Evolutionary conservation across 768 basidiomycete species (phyloP), one percentile per base, ranked within the genome.

Genomic region (Termitomyces sp.): DNA sequence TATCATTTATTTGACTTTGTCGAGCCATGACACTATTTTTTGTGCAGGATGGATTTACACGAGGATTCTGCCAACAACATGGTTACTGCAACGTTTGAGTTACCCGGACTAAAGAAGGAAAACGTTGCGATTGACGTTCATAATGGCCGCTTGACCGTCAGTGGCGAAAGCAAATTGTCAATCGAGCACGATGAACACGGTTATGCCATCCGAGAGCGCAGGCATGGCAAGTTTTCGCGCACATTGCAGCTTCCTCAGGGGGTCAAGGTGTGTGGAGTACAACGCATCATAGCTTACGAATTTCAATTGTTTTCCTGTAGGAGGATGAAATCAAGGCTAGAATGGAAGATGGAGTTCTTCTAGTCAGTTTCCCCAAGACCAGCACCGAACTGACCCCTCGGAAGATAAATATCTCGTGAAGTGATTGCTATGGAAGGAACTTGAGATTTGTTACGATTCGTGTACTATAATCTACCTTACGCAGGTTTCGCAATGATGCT

Each of bases 71-170:
- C 76, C 1, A 66, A 67, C n/a, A 78, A 79, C 63, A 60, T 65
- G 20, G 77, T 84, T 32, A 82, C 79, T 2, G 83, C 82, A 10
- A 77, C 78, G 6, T 83, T 86, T 59, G 86, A 86, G 65, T 70
- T 84, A 1, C 84, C 85, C 5, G 83, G 85, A 9, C 67, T 85
- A 56, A 80, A 75, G 57, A 80, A 82, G 57, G 77, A 81, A 47
- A 74, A 77, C 54, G 74, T 85, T 47, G 65, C 71, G 38, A 79
- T 85, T 53, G 77, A 84, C 55, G 68, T 84, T 20, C 76, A 77
- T 45, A 76, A 82, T 61, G 75, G 77, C 60, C 76, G 73, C 43
- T 71, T 87, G 54, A 81, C 73, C 2, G 72, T 86, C 40, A 79
- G 80, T 8, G 83, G 81, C 31, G 77, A 84, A 67, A 73, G 65